phyloP scores from a whole-genome alignment of 768 basidiomycete genomes.

The Psilocybe cyanescens region DNA sequence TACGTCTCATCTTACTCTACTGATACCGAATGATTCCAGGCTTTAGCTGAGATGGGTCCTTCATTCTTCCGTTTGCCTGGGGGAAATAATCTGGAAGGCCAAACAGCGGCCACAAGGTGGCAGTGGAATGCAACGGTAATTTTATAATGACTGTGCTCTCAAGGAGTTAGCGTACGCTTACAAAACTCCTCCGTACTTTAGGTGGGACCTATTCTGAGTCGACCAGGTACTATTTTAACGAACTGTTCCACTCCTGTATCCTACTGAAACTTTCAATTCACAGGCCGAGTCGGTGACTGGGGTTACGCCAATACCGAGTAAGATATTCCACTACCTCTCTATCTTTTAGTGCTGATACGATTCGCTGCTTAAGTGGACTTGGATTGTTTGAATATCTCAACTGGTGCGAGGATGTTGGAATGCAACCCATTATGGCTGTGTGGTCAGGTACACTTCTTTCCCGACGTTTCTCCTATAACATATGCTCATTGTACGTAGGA shows the following conservation, averaged over 20 bases:
- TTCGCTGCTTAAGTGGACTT: conserved; percentile 42
- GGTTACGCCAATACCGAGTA: conserved; percentile 65
- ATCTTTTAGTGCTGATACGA: neutral
- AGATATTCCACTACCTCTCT: conserved; percentile 13
- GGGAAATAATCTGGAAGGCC: conserved; percentile 73
- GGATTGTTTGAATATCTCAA: conserved; percentile 61
- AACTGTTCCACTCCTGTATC: no score
- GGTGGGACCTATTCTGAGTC: conserved; percentile 11
- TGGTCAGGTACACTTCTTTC: conserved; percentile 46
- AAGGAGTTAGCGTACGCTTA: no score
- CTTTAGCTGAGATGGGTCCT: conserved; percentile 57
- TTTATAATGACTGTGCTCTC: neutral
- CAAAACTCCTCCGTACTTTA: neutral
- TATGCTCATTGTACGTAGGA: neutral
- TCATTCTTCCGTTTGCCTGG: conserved; percentile 72
- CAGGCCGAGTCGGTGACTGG: conserved; percentile 64
- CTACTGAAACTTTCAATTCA: neutral
- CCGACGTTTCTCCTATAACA: no score
- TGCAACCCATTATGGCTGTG: conserved; percentile 68
- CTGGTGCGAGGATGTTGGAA: conserved; percentile 61
- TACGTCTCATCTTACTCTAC: conserved; percentile 20
- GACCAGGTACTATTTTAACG: conserved; percentile 17
- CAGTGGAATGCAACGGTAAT: conserved; percentile 66
- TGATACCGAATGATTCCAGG: conserved; percentile 19
- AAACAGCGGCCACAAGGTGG: conserved; percentile 58